phyloP scores from a whole-genome alignment of 441 rosid genomes.

The Populus hybrid region DNA sequence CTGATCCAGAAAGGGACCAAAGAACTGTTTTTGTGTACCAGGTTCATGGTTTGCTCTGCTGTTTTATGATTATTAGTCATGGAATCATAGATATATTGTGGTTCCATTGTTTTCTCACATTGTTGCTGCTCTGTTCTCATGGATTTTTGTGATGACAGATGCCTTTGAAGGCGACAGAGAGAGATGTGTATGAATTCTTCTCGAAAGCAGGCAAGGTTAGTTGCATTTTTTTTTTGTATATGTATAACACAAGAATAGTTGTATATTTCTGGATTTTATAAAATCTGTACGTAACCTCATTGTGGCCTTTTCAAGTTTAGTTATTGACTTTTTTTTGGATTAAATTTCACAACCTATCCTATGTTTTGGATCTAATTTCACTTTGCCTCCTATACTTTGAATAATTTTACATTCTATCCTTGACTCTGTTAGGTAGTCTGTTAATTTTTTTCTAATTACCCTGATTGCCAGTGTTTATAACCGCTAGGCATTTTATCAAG shows the following conservation, averaged over 20 bases:
- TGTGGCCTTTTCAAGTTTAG: not conserved
- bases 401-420: too few relatives aligned
- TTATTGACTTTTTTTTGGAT: not conserved
- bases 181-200: slow-evolving; percentile 91
- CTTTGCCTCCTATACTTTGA: too few relatives aligned
- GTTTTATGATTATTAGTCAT: not conserved
- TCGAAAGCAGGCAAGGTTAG: slow-evolving; percentile 93
- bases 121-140: slow-evolving; percentile 9
- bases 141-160: slow-evolving; percentile 45
- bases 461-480: too few relatives aligned
- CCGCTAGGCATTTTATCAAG: too few relatives aligned
- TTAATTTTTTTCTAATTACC: too few relatives aligned
- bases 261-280: not conserved
- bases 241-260: too few relatives aligned
- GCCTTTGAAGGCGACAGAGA: slow-evolving; percentile 91
- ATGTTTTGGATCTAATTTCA: too few relatives aligned
- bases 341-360: too few relatives aligned
- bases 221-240: not conserved
- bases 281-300: not conserved
- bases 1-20: slow-evolving; percentile 97
- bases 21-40: slow-evolving; percentile 96
- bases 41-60: slow-evolving; percentile 35
- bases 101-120: slow-evolving; percentile 5
- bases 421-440: too few relatives aligned
- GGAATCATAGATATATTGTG: not conserved